Evolutionary conservation across 2,329 filamentous ascomycete genomes (phyloP), one percentile per base, ranked within the genome.

Genomic region (Colletotrichum brevisporum): DNA sequence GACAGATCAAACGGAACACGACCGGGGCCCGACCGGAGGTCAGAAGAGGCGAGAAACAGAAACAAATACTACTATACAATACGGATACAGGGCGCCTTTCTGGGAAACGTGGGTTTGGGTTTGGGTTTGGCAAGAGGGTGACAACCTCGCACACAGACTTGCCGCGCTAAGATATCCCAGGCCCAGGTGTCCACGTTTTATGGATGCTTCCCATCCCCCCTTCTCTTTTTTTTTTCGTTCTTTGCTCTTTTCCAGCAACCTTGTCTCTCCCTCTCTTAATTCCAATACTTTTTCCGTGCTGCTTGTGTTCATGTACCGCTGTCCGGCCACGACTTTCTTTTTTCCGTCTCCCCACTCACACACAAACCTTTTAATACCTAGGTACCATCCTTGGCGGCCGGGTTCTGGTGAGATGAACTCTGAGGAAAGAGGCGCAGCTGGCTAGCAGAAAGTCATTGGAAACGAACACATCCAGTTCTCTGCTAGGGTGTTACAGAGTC

Each of bases 401-500:
- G 47, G 62, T 64, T 57, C 18, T 54, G 61, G 53, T 69, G 54
- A 65, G 66, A 69, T 65, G 61, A 69, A 69, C 61, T 69, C 50
- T 65, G 54, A 55, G 26, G 31, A 45, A 18, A 43, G 31, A 65
- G 61, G 66, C 66, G 54, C 62, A 56, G 62, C 54, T 50, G 54
- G 41, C 61, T 58, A 59, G 61, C 61, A 47, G 18, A 43, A 54
- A 59, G 48, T 65, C 62, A 65, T 59, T 65, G 66, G 53, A 31
- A 59, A 69, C 61, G 61, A 69, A 60, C 66, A 65, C 61, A 65
- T 66, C 66, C 50, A 59, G 61, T 69, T 69, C 54, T 54, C 41
- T 65, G 31, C 61, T 59, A 66, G 54, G 54, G 54, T 45, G 66
- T 65, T 69, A 69, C 66, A 69, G 66, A 59, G 54, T 60, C 31